Evolutionary conservation across 805 yeast genomes (phyloP).

Genomic region (Nakazawaea ishiwadae): DNA sequence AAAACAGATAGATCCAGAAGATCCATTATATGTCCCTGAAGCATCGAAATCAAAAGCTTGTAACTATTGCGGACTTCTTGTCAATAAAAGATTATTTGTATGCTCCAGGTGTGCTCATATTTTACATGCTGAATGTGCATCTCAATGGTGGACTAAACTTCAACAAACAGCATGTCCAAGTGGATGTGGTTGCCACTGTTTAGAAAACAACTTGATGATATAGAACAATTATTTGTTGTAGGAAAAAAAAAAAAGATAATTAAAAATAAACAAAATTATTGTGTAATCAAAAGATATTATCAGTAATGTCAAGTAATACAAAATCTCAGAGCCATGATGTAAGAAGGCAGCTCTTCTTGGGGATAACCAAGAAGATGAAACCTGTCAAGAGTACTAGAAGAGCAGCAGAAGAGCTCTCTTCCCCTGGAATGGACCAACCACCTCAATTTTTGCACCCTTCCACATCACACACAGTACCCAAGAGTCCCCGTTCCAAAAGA

Average conservation of each 20-base stretch:
- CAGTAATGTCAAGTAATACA: too few relatives aligned
- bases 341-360: conserved; percentile 28
- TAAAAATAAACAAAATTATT: too few relatives aligned
- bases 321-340: conserved; percentile 24
- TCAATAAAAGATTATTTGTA: conserved; percentile 54
- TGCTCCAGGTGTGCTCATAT: conserved; percentile 79
- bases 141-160: conserved; percentile 65
- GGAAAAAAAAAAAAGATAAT: background rate
- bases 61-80: conserved; percentile 58
- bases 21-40: conserved; percentile 5
- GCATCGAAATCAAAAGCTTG: conserved; percentile 39
- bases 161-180: conserved; percentile 60
- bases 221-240: background rate
- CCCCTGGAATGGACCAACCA: background rate
- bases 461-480: background rate
- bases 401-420: conserved; percentile 1
- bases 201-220: conserved; percentile 19
- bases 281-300: too few relatives aligned
- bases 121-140: conserved; percentile 73
- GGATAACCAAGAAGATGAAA: conserved; percentile 24
- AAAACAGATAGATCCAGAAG: background rate
- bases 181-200: conserved; percentile 82
- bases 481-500: conserved; percentile 7
- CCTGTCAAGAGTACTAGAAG: background rate
- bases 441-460: background rate